Conservation (phyloP, 2,329 filamentous ascomycete genomes). For the Tolypocladium guangdongense region DNA sequence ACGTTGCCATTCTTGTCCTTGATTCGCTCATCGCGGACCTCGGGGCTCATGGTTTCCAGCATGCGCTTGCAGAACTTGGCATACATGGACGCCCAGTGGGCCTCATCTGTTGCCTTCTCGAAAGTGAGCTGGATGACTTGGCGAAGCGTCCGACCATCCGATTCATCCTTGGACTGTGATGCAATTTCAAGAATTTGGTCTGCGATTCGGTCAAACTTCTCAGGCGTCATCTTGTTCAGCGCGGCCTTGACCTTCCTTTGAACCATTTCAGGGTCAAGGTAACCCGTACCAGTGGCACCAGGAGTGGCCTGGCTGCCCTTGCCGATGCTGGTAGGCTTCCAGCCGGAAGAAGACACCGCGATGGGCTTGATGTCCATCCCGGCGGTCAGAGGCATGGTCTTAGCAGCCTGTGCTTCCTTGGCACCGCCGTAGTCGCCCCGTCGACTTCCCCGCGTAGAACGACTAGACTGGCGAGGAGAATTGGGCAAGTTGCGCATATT, state of each 20-base stretch:
- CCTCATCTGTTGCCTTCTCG: slow-evolving; percentile 96
- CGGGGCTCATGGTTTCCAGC: slow-evolving; percentile 87
- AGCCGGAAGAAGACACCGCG: slow-evolving; percentile 60
- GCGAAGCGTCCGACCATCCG: slow-evolving; percentile 84
- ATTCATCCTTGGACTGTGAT: slow-evolving; percentile 89
- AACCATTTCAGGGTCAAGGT: slow-evolving; percentile 83
- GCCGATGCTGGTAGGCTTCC: slow-evolving; percentile 73
- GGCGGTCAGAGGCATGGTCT: slow-evolving; percentile 85
- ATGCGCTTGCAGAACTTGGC: slow-evolving; percentile 97
- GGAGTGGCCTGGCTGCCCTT: slow-evolving; percentile 20
- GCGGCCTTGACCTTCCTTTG: slow-evolving; percentile 98
- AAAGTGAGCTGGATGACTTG: slow-evolving; percentile 99
- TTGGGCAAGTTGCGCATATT: slow-evolving; percentile 54
- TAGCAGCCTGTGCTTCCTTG: slow-evolving; percentile 62
- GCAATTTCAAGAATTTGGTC: slow-evolving; percentile 89
- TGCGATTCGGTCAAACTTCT: slow-evolving; percentile 95
- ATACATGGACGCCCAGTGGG: slow-evolving; percentile 98
- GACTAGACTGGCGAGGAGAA: slow-evolving; percentile 60
- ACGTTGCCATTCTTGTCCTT: slow-evolving; percentile 80
- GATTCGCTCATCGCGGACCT: slow-evolving; percentile 93
- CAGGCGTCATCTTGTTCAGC: slow-evolving; percentile 99
- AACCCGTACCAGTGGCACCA: slow-evolving; percentile 30
- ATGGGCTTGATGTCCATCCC: slow-evolving; percentile 76
- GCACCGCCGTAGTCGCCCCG: slow-evolving; percentile 37
- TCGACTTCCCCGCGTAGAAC: slow-evolving; percentile 54